Percentiles rank a stretch among this genome's conserved stretches.
These are phyloP conservation scores for Amanita jacksonii DNA, from an alignment of 768 basidiomycete species.

Conservation along the genomic window DNA sequence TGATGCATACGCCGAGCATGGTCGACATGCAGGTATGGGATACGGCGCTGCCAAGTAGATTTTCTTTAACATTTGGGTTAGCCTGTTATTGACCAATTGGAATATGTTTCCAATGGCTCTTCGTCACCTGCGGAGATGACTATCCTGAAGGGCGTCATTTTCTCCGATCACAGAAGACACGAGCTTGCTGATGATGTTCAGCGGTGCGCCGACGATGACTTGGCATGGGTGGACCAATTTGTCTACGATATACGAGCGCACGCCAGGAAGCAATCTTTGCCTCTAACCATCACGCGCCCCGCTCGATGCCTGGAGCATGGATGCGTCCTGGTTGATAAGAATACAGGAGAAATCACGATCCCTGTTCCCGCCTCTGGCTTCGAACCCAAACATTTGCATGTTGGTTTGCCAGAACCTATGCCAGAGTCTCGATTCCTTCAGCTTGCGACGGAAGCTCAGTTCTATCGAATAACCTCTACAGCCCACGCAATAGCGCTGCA, in stretches of 20 bases:
- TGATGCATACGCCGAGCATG: constrained; percentile 7
- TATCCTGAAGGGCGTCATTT: constrained; percentile 15
- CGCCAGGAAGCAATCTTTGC: constrained; percentile 6
- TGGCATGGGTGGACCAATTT: constrained; percentile 6
- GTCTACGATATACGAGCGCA: constrained; percentile 1
- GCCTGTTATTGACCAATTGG: constrained; percentile 7
- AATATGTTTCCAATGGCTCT: constrained; percentile 5
- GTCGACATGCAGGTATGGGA: constrained; percentile 5
- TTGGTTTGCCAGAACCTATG: constrained; percentile 1
- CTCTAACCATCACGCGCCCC: constrained; percentile 6
- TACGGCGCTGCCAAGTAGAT: not conserved
- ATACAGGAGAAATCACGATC: constrained; percentile 7
- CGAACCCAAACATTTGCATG: not conserved
- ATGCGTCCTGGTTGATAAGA: constrained; percentile 4
- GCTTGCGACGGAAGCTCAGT: not conserved
- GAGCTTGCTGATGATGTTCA: constrained; percentile 23
- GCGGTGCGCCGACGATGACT: constrained; percentile 13
- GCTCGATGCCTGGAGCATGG: constrained; percentile 7
- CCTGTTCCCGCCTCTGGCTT: constrained; percentile 3
- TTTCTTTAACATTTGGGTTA: not conserved
- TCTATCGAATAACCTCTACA: constrained; percentile 6
- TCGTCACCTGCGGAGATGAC: constrained; percentile 1
- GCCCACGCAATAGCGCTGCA: constrained; percentile 5
- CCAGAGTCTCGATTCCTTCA: constrained; percentile 2
- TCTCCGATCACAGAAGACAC: constrained; percentile 17